Base-by-base conservation (phyloP, 2,329 filamentous ascomycete genomes). In the Penicillium sp. region DNA sequence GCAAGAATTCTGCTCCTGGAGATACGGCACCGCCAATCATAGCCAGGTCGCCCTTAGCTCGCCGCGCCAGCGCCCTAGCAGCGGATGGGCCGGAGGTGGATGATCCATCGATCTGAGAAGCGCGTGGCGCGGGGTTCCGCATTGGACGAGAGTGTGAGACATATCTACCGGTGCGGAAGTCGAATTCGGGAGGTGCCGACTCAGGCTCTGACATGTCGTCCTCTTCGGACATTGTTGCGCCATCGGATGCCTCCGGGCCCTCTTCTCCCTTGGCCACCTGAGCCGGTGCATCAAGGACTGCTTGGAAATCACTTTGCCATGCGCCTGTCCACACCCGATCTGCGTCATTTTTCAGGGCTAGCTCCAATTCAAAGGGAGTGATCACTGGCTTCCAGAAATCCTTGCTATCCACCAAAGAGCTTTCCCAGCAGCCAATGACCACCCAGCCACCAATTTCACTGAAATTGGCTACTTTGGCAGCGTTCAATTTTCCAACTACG, bases 401-500 rank as follows among this genome's bases (percentile, higher is more conserved):
- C 50, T 88, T 87, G 56, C 90, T 89, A 61, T 96, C 92, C 4
- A 99, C 82, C 42, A 97, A 74, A 52, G 88, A 89, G 68, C 91
- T 95, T 73, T 99, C 93, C 93, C 93, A 99, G 71, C 93, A 99
- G 2, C 93, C 92, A 9, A 99, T 88, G 0, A 97, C 90, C 0
- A 97, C 90, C 93, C 93, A 99, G 13, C 90, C 92, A 36, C 90
- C 92, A 4, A 99, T 82, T 69, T 99, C 93, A 50, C 87, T 83
- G 72, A 99, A 99, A 70, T 99, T 99, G 41, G 93, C 93, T 18
- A 99, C 79, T 69, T 99, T 99, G 31, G 91, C 92, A 0, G 91
- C 86, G 64, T 97, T 99, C 22, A 99, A 78, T 69, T 97, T 97
- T 51, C 93, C 93, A 0, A 99, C 93, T 2, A 99, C 93, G 40